Evolutionary conservation across 106 monocot species (phyloP).

Genomic region (Alisma plantagoaquatica): DNA sequence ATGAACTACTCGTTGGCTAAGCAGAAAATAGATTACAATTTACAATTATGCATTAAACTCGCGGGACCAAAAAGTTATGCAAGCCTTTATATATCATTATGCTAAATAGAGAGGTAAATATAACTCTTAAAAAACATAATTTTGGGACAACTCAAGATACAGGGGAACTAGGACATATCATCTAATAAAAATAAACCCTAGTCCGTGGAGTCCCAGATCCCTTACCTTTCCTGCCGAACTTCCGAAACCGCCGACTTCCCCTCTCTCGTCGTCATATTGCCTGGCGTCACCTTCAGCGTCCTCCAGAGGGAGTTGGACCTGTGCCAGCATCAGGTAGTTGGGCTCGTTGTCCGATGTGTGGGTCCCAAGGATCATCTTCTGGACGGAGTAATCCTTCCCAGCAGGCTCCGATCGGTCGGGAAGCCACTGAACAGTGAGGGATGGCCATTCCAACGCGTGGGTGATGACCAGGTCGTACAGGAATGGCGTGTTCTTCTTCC

Average conservation of each 20-base stretch:
- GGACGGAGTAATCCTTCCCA: conserved; percentile 84
- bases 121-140: too few relatives aligned
- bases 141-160: too few relatives aligned
- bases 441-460: conserved; percentile 98
- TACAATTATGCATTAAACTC: too few relatives aligned
- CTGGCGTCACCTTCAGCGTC: conserved; percentile 87
- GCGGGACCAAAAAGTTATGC: too few relatives aligned
- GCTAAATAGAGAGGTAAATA: too few relatives aligned
- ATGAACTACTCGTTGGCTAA: too few relatives aligned
- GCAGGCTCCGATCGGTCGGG: conserved; percentile 73
- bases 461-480: conserved; percentile 96
- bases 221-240: conserved; percentile 66
- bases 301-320: conserved; percentile 94
- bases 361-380: conserved; percentile 94
- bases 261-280: conserved; percentile 73
- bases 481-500: conserved; percentile 99
- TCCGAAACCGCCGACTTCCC: conserved; percentile 81
- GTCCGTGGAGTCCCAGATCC: too few relatives aligned
- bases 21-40: too few relatives aligned
- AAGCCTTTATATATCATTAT: too few relatives aligned
- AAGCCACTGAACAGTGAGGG: conserved; percentile 97
- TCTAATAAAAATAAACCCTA: too few relatives aligned
- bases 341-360: conserved; percentile 98
- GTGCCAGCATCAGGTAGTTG: conserved; percentile 92
- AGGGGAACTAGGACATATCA: too few relatives aligned